Evolutionary conservation across 768 basidiomycete species (phyloP).

Genomic region (Agaricus blazei): DNA sequence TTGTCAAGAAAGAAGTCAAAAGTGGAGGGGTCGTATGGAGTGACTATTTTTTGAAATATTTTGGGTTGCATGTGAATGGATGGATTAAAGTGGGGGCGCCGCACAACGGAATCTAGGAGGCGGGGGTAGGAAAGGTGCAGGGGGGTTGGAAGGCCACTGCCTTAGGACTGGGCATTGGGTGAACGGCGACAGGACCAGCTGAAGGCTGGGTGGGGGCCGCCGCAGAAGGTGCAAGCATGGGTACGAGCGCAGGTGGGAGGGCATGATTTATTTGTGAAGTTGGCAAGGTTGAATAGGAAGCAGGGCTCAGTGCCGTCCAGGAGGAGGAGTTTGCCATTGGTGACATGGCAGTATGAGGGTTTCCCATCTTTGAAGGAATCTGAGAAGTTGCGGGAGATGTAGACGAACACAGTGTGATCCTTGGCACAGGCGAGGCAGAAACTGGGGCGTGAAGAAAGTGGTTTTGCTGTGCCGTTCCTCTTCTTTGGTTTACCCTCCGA

Average conservation of each 20-base stretch:
- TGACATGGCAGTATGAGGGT: no score
- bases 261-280: background rate
- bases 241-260: background rate
- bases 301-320: background rate
- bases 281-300: background rate
- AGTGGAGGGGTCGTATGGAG: slow-evolving; percentile 25
- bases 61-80: slow-evolving; percentile 4
- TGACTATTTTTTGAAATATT: slow-evolving; percentile 20
- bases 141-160: background rate
- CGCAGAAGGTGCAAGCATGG: slow-evolving; percentile 22
- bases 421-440: no score
- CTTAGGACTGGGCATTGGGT: slow-evolving; percentile 1
- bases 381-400: no score
- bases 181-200: slow-evolving; percentile 18
- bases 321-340: no score
- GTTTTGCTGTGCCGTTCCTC: no score
- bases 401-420: no score
- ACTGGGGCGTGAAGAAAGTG: no score
- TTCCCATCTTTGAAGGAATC: no score
- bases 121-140: slow-evolving; percentile 15
- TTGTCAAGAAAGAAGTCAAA: slow-evolving; percentile 21
- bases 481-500: no score
- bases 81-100: slow-evolving; percentile 11
- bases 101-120: slow-evolving; percentile 14
- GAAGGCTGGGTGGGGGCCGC: slow-evolving; percentile 19